Base-by-base conservation (phyloP, 768 basidiomycete genomes). In the Terana coerulea region DNA sequence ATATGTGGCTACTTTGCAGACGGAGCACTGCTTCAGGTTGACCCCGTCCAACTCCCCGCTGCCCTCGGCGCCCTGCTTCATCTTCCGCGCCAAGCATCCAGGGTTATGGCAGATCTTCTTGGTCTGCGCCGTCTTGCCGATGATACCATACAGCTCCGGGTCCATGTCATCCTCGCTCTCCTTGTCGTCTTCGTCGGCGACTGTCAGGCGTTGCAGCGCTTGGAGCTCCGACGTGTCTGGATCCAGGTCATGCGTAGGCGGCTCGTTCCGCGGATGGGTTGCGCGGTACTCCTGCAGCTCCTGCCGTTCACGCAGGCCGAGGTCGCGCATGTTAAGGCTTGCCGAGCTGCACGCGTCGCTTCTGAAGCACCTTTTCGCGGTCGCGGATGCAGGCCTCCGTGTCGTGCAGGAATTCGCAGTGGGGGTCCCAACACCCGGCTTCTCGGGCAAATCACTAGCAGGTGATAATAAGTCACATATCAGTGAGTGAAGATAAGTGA, bases 381-480 rank as follows among this genome's bases (percentile, higher is more conserved):
- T 46, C 47, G 15, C 30, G n/a, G 15, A 31, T 28, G 14, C 43
- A 43, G 11, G 41, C 40, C 30, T 46, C 45, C 26, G 37, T 41
- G 48, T 59, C 51, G 39, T 59, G 57, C 26, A 45, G 24, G 47
- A 59, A 59, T 4, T 44, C 51, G 28, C 57, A 59, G 1, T 33
- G 21, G 0, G 54, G 51, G 33, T 55, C 35, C 10, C 52, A 51
- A 33, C 57, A 59, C n/a, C 57, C 54, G n/a, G 42, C 5, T 14
- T 44, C 51, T 2, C 47, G 26, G 24, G 57, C 57, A 24, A 55
- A 59, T 35, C 47, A 59, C 57, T 55, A n/a, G n/a, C n/a, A n/a
- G n/a, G n/a, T n/a, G n/a, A n/a, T n/a, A n/a, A n/a, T 5, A 21
- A 21, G 45, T 1, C 37, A 9, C 28, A 30, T 6, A 10, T 6